phyloP scores from a whole-genome alignment of 1,139 yeast species.

The Nakaseomyces glabratus region DNA sequence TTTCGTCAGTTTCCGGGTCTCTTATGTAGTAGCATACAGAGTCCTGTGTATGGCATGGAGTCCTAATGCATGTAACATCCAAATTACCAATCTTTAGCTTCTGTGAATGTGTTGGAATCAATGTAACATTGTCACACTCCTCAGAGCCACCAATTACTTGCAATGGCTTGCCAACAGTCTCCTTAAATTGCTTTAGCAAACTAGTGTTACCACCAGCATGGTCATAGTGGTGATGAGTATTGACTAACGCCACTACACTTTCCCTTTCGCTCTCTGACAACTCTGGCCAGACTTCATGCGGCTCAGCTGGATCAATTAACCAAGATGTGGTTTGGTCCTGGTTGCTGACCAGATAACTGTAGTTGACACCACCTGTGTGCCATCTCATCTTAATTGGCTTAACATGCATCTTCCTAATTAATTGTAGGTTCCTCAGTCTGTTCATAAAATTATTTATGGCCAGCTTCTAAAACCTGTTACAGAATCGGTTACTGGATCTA shows the following conservation, averaged over 20 bases:
- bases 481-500: too few species aligned
- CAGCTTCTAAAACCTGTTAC: too few species aligned
- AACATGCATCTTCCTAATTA: slow-evolving; percentile 74
- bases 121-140: slow-evolving; percentile 22
- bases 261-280: slow-evolving; percentile 32
- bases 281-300: slow-evolving; percentile 44
- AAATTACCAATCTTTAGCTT: slow-evolving; percentile 40
- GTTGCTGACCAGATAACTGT: slow-evolving; percentile 71
- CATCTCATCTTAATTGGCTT: slow-evolving; percentile 85
- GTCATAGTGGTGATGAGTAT: slow-evolving; percentile 93
- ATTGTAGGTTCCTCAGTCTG: too few species aligned
- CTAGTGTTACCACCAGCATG: slow-evolving; percentile 79
- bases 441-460: too few species aligned
- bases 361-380: slow-evolving; percentile 82
- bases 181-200: slow-evolving; percentile 4
- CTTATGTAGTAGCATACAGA: slow-evolving; percentile 76
- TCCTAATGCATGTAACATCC: slow-evolving; percentile 70
- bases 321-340: slow-evolving; percentile 60
- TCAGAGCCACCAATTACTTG: slow-evolving; percentile 68
- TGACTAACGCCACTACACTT: slow-evolving; percentile 64
- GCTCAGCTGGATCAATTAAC: slow-evolving; percentile 89
- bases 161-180: slow-evolving; percentile 38
- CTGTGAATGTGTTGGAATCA: slow-evolving; percentile 30
- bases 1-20: slow-evolving; percentile 52
- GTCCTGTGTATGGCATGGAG: slow-evolving; percentile 98